Percentiles rank a stretch among this genome's conserved stretches.
Conservation (phyloP, 768 basidiomycete genomes). For the Leucocoprinus leucothites region DNA sequence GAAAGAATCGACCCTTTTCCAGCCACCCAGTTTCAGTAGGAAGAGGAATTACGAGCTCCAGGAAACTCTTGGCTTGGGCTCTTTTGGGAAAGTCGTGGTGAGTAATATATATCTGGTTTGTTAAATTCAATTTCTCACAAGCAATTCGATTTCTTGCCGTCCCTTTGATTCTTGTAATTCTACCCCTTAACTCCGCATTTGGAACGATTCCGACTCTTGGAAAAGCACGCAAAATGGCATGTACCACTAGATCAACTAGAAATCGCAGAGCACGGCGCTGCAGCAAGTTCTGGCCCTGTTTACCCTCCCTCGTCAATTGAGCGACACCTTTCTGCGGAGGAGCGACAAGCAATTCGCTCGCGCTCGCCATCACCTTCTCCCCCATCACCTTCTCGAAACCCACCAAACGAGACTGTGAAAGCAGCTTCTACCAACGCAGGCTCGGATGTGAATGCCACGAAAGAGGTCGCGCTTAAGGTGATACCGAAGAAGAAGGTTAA, state of each 20-base stretch:
- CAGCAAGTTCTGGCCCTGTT: constrained; percentile 27
- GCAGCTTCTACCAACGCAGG: constrained; percentile 14
- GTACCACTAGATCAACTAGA: constrained; percentile 60
- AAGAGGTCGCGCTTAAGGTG: constrained; percentile 84
- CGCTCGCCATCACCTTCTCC: constrained; percentile 21
- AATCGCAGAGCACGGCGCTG: constrained; percentile 57
- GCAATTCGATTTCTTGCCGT: background rate
- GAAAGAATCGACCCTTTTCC: constrained; percentile 67
- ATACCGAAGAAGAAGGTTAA: constrained; percentile 96
- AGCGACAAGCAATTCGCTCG: constrained; percentile 18
- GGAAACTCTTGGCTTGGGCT: constrained; percentile 73
- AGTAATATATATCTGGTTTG: constrained; percentile 11
- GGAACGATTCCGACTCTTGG: background rate
- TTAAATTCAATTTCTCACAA: background rate
- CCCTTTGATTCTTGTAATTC: no score
- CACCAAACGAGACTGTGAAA: constrained; percentile 18
- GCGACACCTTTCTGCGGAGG: constrained; percentile 14
- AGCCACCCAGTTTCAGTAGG: constrained; percentile 83
- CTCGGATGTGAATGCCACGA: constrained; percentile 37
- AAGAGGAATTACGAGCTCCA: constrained; percentile 80
- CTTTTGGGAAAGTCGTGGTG: constrained; percentile 90
- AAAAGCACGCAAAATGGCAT: constrained; percentile 72
- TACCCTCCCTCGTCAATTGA: constrained; percentile 15
- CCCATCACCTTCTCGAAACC: constrained; percentile 15
- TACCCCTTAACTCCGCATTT: background rate